Evolutionary conservation across 108 stramenopile genomes (phyloP), one percentile per base, ranked within the genome.

Genomic region (Pelagomonas calceolata): DNA sequence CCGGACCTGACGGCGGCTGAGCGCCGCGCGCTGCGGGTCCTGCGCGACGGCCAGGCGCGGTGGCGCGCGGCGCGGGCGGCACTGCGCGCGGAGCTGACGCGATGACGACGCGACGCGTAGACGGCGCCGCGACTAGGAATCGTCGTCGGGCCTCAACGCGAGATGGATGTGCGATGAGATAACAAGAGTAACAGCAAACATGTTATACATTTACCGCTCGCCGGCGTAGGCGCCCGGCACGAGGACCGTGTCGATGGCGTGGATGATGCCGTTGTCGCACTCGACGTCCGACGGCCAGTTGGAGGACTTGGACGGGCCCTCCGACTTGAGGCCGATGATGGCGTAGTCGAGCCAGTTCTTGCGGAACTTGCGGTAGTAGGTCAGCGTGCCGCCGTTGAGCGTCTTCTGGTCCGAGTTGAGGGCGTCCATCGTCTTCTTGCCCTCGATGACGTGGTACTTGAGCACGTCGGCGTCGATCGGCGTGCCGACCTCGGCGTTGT

Each of bases 271-370:
- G 73, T 89, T 87, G 75, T 71, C 70, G 77, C 73, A 73, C 16
- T 39, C 73, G 70, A 89, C 82, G 80, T 89, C 89, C 32, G 73
- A 70, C 63, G 89, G 86, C 75, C 69, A 87, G 74, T 81, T 71
- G 31, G 70, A 34, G 71, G 68, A 85, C 5, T 65, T 76, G 71
- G 83, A 85, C 4, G 65, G 68, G 46, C 43, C 65, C 73, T 84
- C 82, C 69, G 83, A 82, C 73, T 76, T 78, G 75, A 84, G 82
- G 67, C 86, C 88, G 73, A 87, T 81, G 68, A 86, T 83, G 64
- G 83, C 85, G 78, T 87, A 85, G 68, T 89, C 85, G 68, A 87
- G 81, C 76, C 85, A 87, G 74, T 84, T 76, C 84, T 87, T 89
- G 66, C 88, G 76, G 73, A 87, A 77, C 70, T 78, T 80, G 71